Evolutionary conservation across 768 basidiomycete genomes (phyloP).

Genomic region (Kwoniella bestiolae): DNA sequence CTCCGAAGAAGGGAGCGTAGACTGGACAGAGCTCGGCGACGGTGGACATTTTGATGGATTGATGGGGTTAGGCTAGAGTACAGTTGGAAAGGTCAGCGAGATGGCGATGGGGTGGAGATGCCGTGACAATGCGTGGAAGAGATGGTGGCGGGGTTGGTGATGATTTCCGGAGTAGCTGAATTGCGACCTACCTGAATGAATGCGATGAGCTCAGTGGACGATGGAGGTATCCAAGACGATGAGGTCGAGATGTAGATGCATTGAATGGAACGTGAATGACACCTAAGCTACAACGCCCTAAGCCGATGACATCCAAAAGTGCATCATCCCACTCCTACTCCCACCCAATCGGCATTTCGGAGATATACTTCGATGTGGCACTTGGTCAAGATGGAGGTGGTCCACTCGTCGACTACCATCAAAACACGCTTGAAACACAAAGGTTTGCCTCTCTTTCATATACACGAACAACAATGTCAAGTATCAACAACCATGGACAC

Average conservation of each 20-base stretch:
- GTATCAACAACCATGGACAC: conserved; percentile 9
- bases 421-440: not conserved
- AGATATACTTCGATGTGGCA: conserved; percentile 29
- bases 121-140: too few species aligned
- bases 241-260: not conserved
- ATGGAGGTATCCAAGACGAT: not conserved
- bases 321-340: not conserved
- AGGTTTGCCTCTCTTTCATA: not conserved
- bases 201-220: not conserved
- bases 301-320: conserved; percentile 11
- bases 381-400: conserved; percentile 16
- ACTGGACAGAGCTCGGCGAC: conserved; percentile 62
- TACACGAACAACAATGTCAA: conserved; percentile 1
- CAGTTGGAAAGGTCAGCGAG: not conserved
- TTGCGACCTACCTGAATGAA: conserved; percentile 2
- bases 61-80: not conserved
- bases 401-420: conserved; percentile 5
- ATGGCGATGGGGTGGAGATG: conserved; percentile 1
- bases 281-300: not conserved
- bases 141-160: conserved; percentile 1
- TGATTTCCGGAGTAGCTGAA: not conserved
- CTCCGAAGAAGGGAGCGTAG: conserved; percentile 97
- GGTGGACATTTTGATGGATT: conserved; percentile 49
- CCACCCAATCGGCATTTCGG: conserved; percentile 19
- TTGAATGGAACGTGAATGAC: conserved; percentile 8